Base-by-base conservation (phyloP, 192 early-diverging fungal genomes). In the Mortierella alpina region DNA sequence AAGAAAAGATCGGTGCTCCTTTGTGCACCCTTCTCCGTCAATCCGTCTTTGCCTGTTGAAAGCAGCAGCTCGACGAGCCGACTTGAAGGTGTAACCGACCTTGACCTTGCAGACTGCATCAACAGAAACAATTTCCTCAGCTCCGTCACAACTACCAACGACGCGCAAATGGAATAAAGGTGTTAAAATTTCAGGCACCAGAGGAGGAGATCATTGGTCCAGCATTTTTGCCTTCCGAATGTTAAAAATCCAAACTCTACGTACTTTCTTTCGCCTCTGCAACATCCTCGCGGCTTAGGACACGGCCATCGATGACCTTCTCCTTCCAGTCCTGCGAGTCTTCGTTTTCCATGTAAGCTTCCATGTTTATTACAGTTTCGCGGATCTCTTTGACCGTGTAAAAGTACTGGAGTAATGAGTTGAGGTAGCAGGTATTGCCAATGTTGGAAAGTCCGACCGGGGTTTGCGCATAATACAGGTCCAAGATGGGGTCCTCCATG, bases 401-500 rank as follows among this genome's bases (percentile, higher is more conserved):
- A 22, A 92, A 80, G 59, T 92, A 93, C 86, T 94, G 90, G 22
- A 97, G 80, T 20, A 97, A 75, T 47, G 93, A 93, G 75, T 96
- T 97, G 17, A 97, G 84, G 72, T 97, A 97, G 81, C 95, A 97
- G 0, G 95, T 97, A 54, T 94, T 95, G 49, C 94, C 94, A 75
- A 95, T 93, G 60, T 96, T 96, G 39, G 86, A 83, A 48, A 94
- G 86, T 7, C 93, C 95, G 0, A 91, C 87, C 7, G 94, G 94
- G 44, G 88, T 86, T 58, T 84, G 70, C n/a, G 77, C 57, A 52
- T 72, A 72, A 11, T 61, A 79, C 15, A 79, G 7, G 46, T 70
- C 75, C 55, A 71, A 9, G 8, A 23, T 58, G 13, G 66, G 66
- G 47, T 84, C 82, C 10, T 67, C 58, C 8, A 53, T 44, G 0